Base-by-base conservation (phyloP, 2,329 filamentous ascomycete species). In the Aureobasidium mangrovei region DNA sequence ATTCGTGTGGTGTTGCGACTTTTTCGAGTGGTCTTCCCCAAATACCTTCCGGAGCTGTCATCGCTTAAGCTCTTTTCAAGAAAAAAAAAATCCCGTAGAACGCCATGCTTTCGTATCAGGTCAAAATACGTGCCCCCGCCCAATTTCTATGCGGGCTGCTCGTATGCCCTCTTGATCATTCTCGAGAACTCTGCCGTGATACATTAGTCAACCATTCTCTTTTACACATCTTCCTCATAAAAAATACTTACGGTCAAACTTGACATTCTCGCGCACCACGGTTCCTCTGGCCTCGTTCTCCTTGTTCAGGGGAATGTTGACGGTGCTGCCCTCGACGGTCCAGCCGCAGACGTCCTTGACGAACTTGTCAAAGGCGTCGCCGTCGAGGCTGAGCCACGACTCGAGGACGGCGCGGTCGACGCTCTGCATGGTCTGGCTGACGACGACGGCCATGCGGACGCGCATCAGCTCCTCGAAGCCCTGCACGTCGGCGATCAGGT, bases 251-350 rank as follows among this genome's bases (percentile, higher is more conserved):
- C 74, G 89, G 62, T 93, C 88, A 57, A 95, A 85, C 72, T 86
- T 89, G 67, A 98, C 93, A 61, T 93, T 91, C 78, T 98, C 93
- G 64, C 91, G 82, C 66, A 96, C 94, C 70, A 96, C 87, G 39
- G 90, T 86, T 72, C 93, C 93, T 78, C 94, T 89, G 42, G 90
- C 93, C 81, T 97, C 91, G 70, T 96, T 96, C 74, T 98, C 93
- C 67, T 93, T 88, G 76, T 98, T 98, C 66, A 85, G 77, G 54
- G 93, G 93, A 55, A 98, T 81, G 70, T 82, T 81, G 59, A 96
- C 84, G 58, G 66, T 72, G 38, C 69, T 67, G 31, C 77, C 82
- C 58, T 88, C 85, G 40, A 96, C 78, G 64, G 80, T 81, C 90
- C 91, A 98, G 60, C 86, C 88, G 66, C 86, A 93, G 10, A 77